phyloP scores from a whole-genome alignment of 345 rosid genomes.

The Brassica cretica region DNA sequence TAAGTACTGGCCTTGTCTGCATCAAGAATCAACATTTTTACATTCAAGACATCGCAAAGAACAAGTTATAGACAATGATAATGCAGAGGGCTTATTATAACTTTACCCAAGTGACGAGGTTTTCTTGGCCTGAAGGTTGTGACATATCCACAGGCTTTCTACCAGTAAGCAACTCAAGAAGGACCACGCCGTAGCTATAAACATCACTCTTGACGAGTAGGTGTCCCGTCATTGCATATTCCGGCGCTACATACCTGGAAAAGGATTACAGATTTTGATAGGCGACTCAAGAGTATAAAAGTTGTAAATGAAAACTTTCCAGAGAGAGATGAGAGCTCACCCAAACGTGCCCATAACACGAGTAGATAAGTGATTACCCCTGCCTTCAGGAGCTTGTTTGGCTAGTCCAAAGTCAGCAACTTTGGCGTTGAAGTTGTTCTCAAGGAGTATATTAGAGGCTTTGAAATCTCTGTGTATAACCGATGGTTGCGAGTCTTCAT shows the following conservation, averaged over 20 bases:
- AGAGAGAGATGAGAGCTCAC: constrained; percentile 49
- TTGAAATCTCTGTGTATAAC: constrained; percentile 98
- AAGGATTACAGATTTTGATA: constrained; percentile 4
- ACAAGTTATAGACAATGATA: neutral
- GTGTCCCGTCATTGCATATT: constrained; percentile 99
- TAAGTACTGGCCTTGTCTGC: constrained; percentile 94
- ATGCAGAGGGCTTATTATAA: neutral
- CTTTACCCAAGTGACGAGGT: constrained; percentile 97
- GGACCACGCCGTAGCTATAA: constrained; percentile 97
- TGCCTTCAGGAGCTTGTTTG: constrained; percentile 99
- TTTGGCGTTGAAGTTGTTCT: constrained; percentile 91
- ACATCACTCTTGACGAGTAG: constrained; percentile 96
- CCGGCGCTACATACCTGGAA: constrained; percentile 95
- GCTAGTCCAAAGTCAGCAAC: constrained; percentile 99
- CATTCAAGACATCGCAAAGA: neutral
- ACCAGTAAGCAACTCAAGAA: constrained; percentile 92
- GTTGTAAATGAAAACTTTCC: neutral
- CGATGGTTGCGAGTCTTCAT: constrained; percentile 97
- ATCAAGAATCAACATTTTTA: constrained; percentile 20
- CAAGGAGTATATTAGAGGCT: constrained; percentile 96
- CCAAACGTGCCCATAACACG: constrained; percentile 99
- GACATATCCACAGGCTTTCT: constrained; percentile 97
- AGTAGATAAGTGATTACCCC: constrained; percentile 88
- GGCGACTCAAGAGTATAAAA: neutral
- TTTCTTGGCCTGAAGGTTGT: constrained; percentile 94